Evolutionary conservation across 768 basidiomycete species (phyloP), one percentile per base, ranked within the genome.

Genomic region (Lactifluus hygrophoroides): DNA sequence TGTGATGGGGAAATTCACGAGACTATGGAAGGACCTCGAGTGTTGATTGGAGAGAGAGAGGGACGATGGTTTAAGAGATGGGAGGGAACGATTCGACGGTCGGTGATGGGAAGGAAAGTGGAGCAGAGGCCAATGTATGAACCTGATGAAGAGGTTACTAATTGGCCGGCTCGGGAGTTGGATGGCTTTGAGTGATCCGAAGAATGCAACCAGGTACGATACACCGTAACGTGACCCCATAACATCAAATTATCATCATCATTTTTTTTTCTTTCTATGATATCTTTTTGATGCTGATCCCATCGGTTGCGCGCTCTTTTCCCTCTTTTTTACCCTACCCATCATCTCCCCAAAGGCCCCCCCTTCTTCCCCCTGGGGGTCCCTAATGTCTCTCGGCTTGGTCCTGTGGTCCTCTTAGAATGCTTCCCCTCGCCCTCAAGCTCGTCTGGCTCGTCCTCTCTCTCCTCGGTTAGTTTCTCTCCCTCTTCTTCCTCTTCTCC

Each of bases 41-140:
- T 73, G 65, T 62, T 81, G 9, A 66, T 82, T 1, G 90, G 90
- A 5, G 66, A 81, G 56, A 76, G 76, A 59, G 91, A 92, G 70
- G 85, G 83, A 8, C 80, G 85, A 61, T 94, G 90, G 90, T 86
- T 90, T 68, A 78, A 76, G 68, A 74, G 74, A 53, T 92, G 90
- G 88, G 86, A 91, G 66, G 75, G 74, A 25, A 75, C 81, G 1
- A 88, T 94, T 54, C 74, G 73, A 43, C 76, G 80, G 23, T 82
- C 81, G 0, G 87, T 90, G 2, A 60, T 72, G 17, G 59, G 32
- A 19, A 56, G 43, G 14, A 58, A 32, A 23, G 56, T 61, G 45
- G 56, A 66, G 5, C 49, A 38, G 9, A 55, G 25, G 8, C 54
- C 62, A 5, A 35, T 70, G 48, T 40, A 40, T 37, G 46, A 54